Evolutionary conservation across 176 grass and related monocot species (phyloP).

Genomic region (Elymus sibiricus): DNA sequence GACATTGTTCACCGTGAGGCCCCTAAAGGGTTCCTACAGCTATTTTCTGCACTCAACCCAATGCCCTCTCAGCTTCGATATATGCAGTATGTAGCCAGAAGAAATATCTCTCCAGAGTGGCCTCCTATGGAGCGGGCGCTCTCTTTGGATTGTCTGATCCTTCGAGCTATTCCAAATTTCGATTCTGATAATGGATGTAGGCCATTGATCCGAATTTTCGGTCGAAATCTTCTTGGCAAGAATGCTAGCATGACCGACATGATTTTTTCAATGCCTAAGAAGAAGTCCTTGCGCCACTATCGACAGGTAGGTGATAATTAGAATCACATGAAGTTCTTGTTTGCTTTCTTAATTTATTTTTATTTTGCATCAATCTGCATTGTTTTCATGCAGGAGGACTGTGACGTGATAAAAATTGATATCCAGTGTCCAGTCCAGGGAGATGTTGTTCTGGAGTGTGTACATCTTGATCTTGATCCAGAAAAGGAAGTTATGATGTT

Average conservation of each 20-base stretch:
- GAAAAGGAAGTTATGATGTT: conserved; percentile 99
- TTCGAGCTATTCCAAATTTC: conserved; percentile 85
- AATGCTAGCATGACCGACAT: conserved; percentile 52
- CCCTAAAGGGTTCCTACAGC: conserved; percentile 89
- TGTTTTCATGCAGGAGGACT: conserved; percentile 73
- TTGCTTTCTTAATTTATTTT: conserved; percentile 21
- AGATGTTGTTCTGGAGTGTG: conserved; percentile 96
- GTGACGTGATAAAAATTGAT: conserved; percentile 97
- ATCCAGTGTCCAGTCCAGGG: conserved; percentile 96
- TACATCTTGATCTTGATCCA: conserved; percentile 92
- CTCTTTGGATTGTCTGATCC: conserved; percentile 97
- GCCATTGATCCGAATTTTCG: conserved; percentile 88
- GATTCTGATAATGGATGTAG: conserved; percentile 91
- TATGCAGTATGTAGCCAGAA: conserved; percentile 92
- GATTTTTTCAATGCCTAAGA: conserved; percentile 91
- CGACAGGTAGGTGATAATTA: conserved; percentile 55
- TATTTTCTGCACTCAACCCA: conserved; percentile 91
- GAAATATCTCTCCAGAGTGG: conserved; percentile 90
- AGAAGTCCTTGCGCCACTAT: conserved; percentile 85
- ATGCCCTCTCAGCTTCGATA: conserved; percentile 94
- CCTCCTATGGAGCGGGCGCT: conserved; percentile 81
- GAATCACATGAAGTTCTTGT: conserved; percentile 14
- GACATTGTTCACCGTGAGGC: conserved; percentile 89
- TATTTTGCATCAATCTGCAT: background rate
- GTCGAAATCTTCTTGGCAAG: conserved; percentile 66